Evolutionary conservation across 2,329 filamentous ascomycete species (phyloP).

Genomic region (Aspergillus aculeatus): DNA sequence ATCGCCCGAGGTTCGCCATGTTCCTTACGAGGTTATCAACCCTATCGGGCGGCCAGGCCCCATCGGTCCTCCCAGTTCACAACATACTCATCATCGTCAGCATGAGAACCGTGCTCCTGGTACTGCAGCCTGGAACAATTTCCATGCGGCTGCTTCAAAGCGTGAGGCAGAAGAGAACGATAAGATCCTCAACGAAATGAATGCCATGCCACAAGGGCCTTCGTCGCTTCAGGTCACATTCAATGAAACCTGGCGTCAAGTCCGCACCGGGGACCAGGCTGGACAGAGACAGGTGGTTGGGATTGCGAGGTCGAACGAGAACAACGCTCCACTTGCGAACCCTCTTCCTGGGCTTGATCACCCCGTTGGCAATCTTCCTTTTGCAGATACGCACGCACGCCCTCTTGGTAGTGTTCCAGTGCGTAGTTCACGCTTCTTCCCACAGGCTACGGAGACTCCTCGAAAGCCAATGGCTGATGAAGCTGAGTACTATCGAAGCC

Average conservation of each 20-base stretch:
- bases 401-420: constrained; percentile 34
- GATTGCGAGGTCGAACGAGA: constrained; percentile 35
- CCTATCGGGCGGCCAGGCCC: constrained; percentile 45
- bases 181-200: constrained; percentile 41
- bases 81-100: constrained; percentile 31
- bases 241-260: constrained; percentile 49
- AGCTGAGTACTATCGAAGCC: constrained; percentile 36
- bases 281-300: constrained; percentile 41
- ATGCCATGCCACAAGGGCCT: constrained; percentile 37
- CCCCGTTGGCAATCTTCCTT: constrained; percentile 36
- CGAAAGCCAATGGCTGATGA: constrained; percentile 35
- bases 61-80: constrained; percentile 46
- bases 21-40: constrained; percentile 39
- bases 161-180: constrained; percentile 44
- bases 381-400: constrained; percentile 35
- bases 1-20: constrained; percentile 40
- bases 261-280: constrained; percentile 41
- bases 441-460: constrained; percentile 38
- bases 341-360: constrained; percentile 39
- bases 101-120: constrained; percentile 29
- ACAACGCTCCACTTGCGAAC: constrained; percentile 28
- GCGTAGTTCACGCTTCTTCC: constrained; percentile 52
- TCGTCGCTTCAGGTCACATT: constrained; percentile 38
- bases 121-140: constrained; percentile 46
- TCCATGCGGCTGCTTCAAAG: constrained; percentile 40